phyloP scores from a whole-genome alignment of 2,329 filamentous ascomycete species.

The Didymosphaeria variabile region DNA sequence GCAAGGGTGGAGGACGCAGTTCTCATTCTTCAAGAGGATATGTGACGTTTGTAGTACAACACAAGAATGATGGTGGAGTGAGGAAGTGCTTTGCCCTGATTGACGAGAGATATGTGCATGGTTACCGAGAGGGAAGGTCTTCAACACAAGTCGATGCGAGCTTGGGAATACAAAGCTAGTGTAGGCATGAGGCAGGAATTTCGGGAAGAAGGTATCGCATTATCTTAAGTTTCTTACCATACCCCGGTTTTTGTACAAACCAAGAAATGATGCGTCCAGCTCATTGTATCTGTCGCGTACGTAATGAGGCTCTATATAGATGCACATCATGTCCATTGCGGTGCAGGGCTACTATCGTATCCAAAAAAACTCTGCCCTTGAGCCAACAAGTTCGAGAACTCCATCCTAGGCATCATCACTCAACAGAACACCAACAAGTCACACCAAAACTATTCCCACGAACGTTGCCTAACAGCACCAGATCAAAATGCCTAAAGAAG shows the following conservation, averaged over 20 bases:
- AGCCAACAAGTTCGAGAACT: not conserved
- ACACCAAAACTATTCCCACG: too few relatives aligned
- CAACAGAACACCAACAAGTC: too few relatives aligned
- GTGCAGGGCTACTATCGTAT: too few relatives aligned
- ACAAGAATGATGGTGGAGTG: not conserved
- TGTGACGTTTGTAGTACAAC: conserved; percentile 32
- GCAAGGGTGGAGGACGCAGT: conserved; percentile 25
- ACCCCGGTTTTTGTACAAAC: not conserved
- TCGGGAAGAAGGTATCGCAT: not conserved
- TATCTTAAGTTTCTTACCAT: not conserved
- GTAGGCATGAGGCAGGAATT: not conserved
- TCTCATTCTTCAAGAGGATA: conserved; percentile 29
- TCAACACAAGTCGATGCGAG: not conserved
- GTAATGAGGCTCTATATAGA: not conserved
- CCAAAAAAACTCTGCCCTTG: too few relatives aligned
- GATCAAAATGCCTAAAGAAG: too few relatives aligned
- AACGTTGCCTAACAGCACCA: too few relatives aligned
- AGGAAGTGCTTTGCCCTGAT: conserved; percentile 23
- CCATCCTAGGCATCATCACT: too few relatives aligned
- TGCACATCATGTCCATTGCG: not conserved
- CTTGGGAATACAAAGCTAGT: not conserved
- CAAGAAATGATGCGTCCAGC: too few relatives aligned
- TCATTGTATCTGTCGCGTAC: not conserved
- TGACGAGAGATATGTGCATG: conserved; percentile 34
- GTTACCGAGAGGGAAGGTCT: conserved; percentile 33